Conservation (phyloP, 306 rosid genomes). For the Argentina anserina region DNA sequence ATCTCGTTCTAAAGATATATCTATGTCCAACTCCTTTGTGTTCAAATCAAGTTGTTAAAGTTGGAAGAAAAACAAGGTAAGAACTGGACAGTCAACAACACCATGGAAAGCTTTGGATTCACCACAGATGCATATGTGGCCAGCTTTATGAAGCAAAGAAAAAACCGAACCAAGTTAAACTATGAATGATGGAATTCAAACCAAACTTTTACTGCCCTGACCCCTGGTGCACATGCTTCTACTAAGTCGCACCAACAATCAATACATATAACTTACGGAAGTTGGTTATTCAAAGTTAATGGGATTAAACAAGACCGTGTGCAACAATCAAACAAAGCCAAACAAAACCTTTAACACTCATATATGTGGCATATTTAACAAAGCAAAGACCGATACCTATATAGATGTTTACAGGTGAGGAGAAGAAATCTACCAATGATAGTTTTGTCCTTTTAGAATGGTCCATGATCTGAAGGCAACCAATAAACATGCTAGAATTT, state of each 20-base stretch:
- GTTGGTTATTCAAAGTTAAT: no score
- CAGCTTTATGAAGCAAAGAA: background rate
- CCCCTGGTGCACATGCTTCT: background rate
- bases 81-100: background rate
- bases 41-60: background rate
- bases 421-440: conserved; percentile 59
- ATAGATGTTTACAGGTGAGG: conserved; percentile 13
- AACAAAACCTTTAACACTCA: no score
- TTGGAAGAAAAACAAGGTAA: background rate
- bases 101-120: background rate
- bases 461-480: conserved; percentile 81
- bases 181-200: background rate
- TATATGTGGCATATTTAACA: background rate
- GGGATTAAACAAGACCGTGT: no score
- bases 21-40: background rate
- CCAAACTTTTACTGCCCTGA: background rate
- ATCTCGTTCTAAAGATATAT: background rate
- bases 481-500: conserved; percentile 10
- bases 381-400: conserved; percentile 19
- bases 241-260: no score
- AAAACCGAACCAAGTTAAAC: background rate
- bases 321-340: no score
- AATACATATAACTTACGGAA: no score
- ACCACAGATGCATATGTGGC: background rate
- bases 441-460: conserved; percentile 80